Evolutionary conservation across 1,284 basidiomycete species (phyloP).

Genomic region (Chalciporus sp.): DNA sequence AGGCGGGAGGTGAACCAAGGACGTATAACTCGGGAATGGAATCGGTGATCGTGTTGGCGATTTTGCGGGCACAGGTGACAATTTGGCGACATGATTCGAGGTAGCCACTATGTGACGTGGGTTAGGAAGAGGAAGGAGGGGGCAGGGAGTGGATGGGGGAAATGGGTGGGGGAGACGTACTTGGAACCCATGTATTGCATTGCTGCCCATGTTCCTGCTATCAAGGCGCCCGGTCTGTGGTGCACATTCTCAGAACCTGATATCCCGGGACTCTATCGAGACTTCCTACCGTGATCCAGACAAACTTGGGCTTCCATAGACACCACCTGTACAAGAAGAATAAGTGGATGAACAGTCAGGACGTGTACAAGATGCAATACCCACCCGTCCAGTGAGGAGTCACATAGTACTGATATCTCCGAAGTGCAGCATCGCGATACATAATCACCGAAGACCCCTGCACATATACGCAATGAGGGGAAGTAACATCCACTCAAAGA

Average conservation of each 20-base stretch:
- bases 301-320: slow-evolving; percentile 84
- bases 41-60: slow-evolving; percentile 64
- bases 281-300: slow-evolving; percentile 80
- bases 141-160: too few relatives aligned
- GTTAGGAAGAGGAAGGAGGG: not conserved
- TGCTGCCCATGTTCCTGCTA: slow-evolving; percentile 96
- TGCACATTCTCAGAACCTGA: not conserved
- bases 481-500: not conserved
- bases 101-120: slow-evolving; percentile 69
- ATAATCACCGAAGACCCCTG: slow-evolving; percentile 94
- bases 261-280: not conserved
- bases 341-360: not conserved
- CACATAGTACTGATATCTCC: slow-evolving; percentile 84
- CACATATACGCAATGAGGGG: not conserved
- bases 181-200: slow-evolving; percentile 90
- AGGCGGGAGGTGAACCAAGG: slow-evolving; percentile 87
- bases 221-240: slow-evolving; percentile 82
- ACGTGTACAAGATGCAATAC: slow-evolving; percentile 2
- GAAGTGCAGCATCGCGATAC: slow-evolving; percentile 77
- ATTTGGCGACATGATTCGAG: slow-evolving; percentile 86
- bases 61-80: slow-evolving; percentile 71
- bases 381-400: slow-evolving; percentile 76
- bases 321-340: slow-evolving; percentile 51
- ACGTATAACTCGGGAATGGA: slow-evolving; percentile 83
- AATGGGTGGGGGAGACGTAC: slow-evolving; percentile 43